Evolutionary conservation across 768 basidiomycete species (phyloP).

Genomic region (Hemileccinum impolitum): DNA sequence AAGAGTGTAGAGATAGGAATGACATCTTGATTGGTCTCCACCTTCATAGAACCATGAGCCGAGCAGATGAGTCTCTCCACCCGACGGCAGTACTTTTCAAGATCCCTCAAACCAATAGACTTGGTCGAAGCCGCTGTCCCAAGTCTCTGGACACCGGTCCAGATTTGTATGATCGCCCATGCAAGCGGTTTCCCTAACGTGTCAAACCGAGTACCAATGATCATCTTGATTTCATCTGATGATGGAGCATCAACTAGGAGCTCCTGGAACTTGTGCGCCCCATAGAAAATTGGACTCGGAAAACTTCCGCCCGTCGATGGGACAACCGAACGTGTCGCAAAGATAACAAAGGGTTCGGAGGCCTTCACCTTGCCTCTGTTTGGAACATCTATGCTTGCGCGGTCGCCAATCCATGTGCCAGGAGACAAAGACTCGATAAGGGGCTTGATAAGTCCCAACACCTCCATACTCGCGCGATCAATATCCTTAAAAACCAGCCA

Average conservation of each 20-base stretch:
- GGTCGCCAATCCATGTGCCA: constrained; percentile 73
- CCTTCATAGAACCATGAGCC: constrained; percentile 42
- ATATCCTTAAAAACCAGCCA: constrained; percentile 95
- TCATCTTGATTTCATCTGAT: constrained; percentile 61
- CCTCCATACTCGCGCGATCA: constrained; percentile 85
- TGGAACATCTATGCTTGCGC: constrained; percentile 68
- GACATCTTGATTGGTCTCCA: constrained; percentile 26
- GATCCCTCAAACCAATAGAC: constrained; percentile 71
- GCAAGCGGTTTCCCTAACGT: constrained; percentile 50
- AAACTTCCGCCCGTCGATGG: constrained; percentile 47
- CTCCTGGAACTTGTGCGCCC: constrained; percentile 80
- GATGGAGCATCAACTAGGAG: constrained; percentile 61
- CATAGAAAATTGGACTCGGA: constrained; percentile 69
- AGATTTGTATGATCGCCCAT: constrained; percentile 58
- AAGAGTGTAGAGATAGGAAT: constrained; percentile 47
- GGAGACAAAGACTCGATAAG: constrained; percentile 69
- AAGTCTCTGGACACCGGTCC: constrained; percentile 57
- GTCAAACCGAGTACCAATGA: constrained; percentile 67
- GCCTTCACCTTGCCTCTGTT: constrained; percentile 73
- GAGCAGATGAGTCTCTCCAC: constrained; percentile 59
- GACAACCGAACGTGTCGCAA: constrained; percentile 77
- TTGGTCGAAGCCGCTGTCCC: constrained; percentile 52
- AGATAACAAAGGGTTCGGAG: constrained; percentile 76
- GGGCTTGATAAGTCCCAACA: constrained; percentile 83
- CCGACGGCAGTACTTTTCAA: constrained; percentile 81